Percentiles rank a stretch among this genome's conserved stretches.
These are phyloP conservation scores for Mycena maculata DNA, from an alignment of 768 basidiomycete genomes.

Conservation along the genomic window DNA sequence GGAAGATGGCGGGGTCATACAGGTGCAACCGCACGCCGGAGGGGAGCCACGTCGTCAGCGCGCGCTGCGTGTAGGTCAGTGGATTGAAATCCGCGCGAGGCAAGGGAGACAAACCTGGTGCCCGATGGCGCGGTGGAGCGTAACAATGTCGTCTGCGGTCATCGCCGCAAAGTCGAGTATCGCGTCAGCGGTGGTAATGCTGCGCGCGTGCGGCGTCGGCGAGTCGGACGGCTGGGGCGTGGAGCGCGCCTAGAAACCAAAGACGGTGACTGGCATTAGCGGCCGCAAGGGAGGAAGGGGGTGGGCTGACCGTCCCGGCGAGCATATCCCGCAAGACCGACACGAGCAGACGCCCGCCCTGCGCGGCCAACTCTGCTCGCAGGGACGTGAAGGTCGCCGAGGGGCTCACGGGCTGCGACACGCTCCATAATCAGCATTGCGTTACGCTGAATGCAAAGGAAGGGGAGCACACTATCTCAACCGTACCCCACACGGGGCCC, in stretches of 20 bases:
- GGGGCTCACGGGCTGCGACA: constrained; percentile 61
- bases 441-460: not conserved
- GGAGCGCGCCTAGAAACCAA: constrained; percentile 55
- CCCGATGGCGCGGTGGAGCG: constrained; percentile 70
- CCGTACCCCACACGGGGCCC: constrained; percentile 74
- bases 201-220: constrained; percentile 62
- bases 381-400: constrained; percentile 65
- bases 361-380: constrained; percentile 66
- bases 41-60: constrained; percentile 47
- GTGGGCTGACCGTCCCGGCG: constrained; percentile 58
- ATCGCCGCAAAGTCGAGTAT: constrained; percentile 66
- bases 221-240: constrained; percentile 57
- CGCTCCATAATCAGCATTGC: not conserved
- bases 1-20: constrained; percentile 43
- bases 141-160: constrained; percentile 66
- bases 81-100: too few relatives aligned
- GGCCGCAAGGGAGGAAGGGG: not conserved
- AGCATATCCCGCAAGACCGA: constrained; percentile 74
- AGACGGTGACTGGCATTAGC: not conserved
- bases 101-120: constrained; percentile 65
- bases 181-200: constrained; percentile 66
- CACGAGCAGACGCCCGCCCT: constrained; percentile 80
- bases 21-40: constrained; percentile 55
- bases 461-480: constrained; percentile 61
- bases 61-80: constrained; percentile 40